Percentiles rank a stretch among this genome's conserved stretches.
phyloP scores from a whole-genome alignment of 805 yeast genomes.

The Saccharomycopsis schoenii region DNA sequence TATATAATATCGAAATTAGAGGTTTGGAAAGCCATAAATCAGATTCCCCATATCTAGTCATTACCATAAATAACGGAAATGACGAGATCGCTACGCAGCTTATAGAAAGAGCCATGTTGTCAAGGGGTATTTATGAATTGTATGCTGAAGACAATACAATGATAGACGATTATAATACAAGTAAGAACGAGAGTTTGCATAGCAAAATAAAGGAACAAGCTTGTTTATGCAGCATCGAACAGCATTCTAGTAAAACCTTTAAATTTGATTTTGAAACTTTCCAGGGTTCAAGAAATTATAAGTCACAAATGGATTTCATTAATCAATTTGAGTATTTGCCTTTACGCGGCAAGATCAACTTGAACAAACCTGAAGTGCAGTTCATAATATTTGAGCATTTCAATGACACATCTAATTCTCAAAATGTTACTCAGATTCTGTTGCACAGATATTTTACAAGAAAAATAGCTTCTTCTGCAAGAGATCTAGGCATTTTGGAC shows the following conservation, averaged over 20 bases:
- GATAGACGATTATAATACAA: conserved; percentile 43
- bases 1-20: conserved; percentile 47
- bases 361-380: conserved; percentile 65
- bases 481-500: conserved; percentile 59
- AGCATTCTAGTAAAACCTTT: conserved; percentile 37
- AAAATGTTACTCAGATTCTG: conserved; percentile 28
- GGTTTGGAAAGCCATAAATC: conserved; percentile 43
- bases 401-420: conserved; percentile 26
- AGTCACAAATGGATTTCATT: conserved; percentile 48
- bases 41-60: conserved; percentile 59
- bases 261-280: conserved; percentile 76
- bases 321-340: conserved; percentile 63
- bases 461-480: conserved; percentile 49
- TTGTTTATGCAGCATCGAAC: conserved; percentile 9
- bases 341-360: conserved; percentile 65
- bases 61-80: conserved; percentile 50
- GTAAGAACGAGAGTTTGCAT: conserved; percentile 25
- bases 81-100: conserved; percentile 55
- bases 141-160: conserved; percentile 64
- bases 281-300: conserved; percentile 51
- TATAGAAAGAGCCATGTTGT: conserved; percentile 57
- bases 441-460: conserved; percentile 65
- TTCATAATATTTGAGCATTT: conserved; percentile 75
- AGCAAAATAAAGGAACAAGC: neutral
- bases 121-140: conserved; percentile 70